Evolutionary conservation across 768 basidiomycete genomes (phyloP).

Genomic region (Hypholoma sublateritium): DNA sequence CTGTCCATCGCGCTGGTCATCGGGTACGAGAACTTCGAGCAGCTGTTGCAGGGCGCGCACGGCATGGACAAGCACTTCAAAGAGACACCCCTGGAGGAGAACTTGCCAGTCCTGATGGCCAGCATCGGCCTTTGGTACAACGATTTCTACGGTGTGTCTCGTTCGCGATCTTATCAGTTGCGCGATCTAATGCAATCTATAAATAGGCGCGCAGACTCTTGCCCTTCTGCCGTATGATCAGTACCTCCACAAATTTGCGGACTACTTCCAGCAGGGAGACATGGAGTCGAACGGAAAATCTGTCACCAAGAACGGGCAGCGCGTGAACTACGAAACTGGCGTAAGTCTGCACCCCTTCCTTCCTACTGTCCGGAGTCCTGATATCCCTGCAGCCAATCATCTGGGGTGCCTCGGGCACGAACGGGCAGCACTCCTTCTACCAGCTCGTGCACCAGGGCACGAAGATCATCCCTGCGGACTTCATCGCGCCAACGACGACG

Average conservation of each 20-base stretch:
- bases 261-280: slow-evolving; percentile 99
- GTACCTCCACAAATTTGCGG: slow-evolving; percentile 98
- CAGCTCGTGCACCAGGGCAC: slow-evolving; percentile 95
- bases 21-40: slow-evolving; percentile 92
- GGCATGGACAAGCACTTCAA: slow-evolving; percentile 98
- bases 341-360: too few relatives aligned
- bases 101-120: slow-evolving; percentile 90
- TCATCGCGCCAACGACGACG: slow-evolving; percentile 85
- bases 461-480: slow-evolving; percentile 89
- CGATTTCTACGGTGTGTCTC: slow-evolving; percentile 79
- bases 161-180: neutral
- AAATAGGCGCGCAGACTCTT: slow-evolving; percentile 85
- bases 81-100: slow-evolving; percentile 81
- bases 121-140: slow-evolving; percentile 97
- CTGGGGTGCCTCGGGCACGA: slow-evolving; percentile 98
- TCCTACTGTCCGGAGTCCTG: neutral
- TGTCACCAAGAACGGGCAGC: slow-evolving; percentile 89
- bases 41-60: slow-evolving; percentile 88
- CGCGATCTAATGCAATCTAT: neutral
- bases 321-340: slow-evolving; percentile 95
- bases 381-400: slow-evolving; percentile 75
- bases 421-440: slow-evolving; percentile 99
- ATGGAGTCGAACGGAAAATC: slow-evolving; percentile 99
- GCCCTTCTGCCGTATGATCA: slow-evolving; percentile 97
- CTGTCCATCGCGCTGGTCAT: slow-evolving; percentile 91